Base-by-base conservation (phyloP, 2,329 filamentous ascomycete species). In the Chaetothyriales sp. region DNA sequence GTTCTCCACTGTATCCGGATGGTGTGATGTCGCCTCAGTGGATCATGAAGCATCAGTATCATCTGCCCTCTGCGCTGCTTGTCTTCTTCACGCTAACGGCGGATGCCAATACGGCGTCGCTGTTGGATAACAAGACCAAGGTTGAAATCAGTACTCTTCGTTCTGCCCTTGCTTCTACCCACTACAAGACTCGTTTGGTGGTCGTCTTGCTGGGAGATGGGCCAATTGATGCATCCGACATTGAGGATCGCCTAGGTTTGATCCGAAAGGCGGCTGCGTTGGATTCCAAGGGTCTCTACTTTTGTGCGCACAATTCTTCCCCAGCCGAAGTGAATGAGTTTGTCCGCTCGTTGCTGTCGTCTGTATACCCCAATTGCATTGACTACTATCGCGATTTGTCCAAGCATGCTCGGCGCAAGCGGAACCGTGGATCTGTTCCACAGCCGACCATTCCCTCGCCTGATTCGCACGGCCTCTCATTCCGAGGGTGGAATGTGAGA, bases 321-420 rank as follows among this genome's bases (percentile, higher is more conserved):
- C 71, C 76, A 2, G 75, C 78, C 1, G 88, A 94, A 63, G 70
- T 94, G 19, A 77, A 81, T 54, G 79, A 81, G 6, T 88, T 90
- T 58, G 81, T 85, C 0, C 80, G 83, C 51, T 84, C 78, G 49
- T 78, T 94, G 43, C 73, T 95, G 46, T 73, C 79, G 1, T 77
- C 83, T 1, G 67, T 95, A 45, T 88, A 90, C 54, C 80, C 82
- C 1, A 74, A 82, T 18, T 81, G 86, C 18, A 72, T 90, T 46
- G 92, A 98, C 61, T 95, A 95, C 67, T 97, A 97, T 66, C 78
- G 89, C 46, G 90, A 98, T 61, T 75, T 97, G 10, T 89, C 88
- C n/a, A 89, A 94, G 54, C 90, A 95, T 71, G 77, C 85, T 8
- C 81, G 89, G 59, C 85, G 92, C 65, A 97, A 97, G 73, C 84